Percentiles rank a stretch among this genome's conserved stretches.
Conservation (phyloP, 192 early-diverging fungal genomes). For the Paraglomus brasilianum region DNA sequence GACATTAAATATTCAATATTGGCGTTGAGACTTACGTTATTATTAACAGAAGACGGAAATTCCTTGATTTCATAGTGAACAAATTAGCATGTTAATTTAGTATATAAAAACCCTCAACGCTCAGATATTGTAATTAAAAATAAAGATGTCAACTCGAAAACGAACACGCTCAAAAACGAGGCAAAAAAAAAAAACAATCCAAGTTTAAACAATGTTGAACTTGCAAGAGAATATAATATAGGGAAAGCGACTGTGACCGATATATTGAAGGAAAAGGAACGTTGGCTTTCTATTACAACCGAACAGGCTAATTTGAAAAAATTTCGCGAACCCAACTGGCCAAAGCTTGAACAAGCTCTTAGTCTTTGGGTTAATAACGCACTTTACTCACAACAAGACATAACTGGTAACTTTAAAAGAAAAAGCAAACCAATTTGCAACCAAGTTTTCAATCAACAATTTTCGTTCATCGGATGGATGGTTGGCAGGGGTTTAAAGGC, state of each 20-base stretch:
- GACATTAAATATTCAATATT: too few relatives aligned
- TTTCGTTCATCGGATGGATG: constrained; percentile 14
- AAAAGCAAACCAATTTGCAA: constrained; percentile 23
- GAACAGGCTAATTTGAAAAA: constrained; percentile 14
- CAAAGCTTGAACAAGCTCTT: constrained; percentile 15
- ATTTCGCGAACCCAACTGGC: constrained; percentile 7
- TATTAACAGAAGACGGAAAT: too few relatives aligned
- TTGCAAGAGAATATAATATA: neutral
- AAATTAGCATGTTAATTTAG: too few relatives aligned
- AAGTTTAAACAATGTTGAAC: constrained; percentile 12
- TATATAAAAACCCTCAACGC: too few relatives aligned
- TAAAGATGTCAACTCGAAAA: too few relatives aligned
- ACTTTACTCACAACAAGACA: neutral
- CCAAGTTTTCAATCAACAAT: constrained; percentile 5
- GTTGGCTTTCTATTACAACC: constrained; percentile 11
- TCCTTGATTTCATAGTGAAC: too few relatives aligned
- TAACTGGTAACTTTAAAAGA: constrained; percentile 15
- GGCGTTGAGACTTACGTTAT: too few relatives aligned
- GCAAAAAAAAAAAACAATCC: too few relatives aligned
- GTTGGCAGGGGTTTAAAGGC: constrained; percentile 14
- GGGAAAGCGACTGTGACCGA: constrained; percentile 8
- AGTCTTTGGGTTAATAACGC: constrained; percentile 14
- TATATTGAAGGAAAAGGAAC: constrained; percentile 17
- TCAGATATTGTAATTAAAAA: too few relatives aligned
- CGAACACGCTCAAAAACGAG: too few relatives aligned